Evolutionary conservation across 176 grass and related monocot species (phyloP).

Genomic region (Eragrostis nindensis): DNA sequence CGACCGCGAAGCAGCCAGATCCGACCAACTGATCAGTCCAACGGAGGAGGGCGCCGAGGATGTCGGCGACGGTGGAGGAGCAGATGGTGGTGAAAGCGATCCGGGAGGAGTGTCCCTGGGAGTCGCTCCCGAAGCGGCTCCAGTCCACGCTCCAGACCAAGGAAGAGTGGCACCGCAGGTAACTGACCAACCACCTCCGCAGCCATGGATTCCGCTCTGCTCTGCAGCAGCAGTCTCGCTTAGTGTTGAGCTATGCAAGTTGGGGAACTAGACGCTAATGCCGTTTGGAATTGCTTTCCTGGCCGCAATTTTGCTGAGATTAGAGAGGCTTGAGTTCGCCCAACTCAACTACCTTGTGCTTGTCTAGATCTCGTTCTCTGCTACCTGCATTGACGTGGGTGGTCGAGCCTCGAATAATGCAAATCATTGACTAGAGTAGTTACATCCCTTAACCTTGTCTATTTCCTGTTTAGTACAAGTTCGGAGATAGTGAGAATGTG

Average conservation of each 20-base stretch:
- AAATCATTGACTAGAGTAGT: neutral
- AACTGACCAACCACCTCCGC: neutral
- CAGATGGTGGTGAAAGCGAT: slow-evolving; percentile 88
- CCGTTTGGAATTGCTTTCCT: slow-evolving; percentile 11
- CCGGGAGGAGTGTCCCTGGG: slow-evolving; percentile 82
- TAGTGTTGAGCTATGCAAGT: slow-evolving; percentile 2
- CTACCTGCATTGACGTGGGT: slow-evolving; percentile 16
- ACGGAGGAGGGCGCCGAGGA: slow-evolving; percentile 26
- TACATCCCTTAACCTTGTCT: neutral
- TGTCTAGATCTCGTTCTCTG: slow-evolving; percentile 23
- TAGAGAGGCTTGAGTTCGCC: neutral
- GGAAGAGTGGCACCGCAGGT: slow-evolving; percentile 95
- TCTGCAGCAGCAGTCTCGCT: slow-evolving; percentile 17
- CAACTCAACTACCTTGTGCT: neutral
- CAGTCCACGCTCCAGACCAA: slow-evolving; percentile 63
- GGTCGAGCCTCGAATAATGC: neutral
- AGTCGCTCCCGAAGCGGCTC: slow-evolving; percentile 82
- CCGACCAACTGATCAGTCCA: slow-evolving; percentile 10
- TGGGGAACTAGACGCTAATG: neutral
- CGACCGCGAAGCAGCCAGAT: slow-evolving; percentile 36
- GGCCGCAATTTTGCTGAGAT: neutral
- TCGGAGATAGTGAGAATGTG: slow-evolving; percentile 4
- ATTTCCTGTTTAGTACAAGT: neutral
- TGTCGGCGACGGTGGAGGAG: slow-evolving; percentile 74
- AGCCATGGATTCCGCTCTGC: slow-evolving; percentile 7